Base-by-base conservation (phyloP, 208 protist genomes). In the Acanthamoeba healyi region DNA sequence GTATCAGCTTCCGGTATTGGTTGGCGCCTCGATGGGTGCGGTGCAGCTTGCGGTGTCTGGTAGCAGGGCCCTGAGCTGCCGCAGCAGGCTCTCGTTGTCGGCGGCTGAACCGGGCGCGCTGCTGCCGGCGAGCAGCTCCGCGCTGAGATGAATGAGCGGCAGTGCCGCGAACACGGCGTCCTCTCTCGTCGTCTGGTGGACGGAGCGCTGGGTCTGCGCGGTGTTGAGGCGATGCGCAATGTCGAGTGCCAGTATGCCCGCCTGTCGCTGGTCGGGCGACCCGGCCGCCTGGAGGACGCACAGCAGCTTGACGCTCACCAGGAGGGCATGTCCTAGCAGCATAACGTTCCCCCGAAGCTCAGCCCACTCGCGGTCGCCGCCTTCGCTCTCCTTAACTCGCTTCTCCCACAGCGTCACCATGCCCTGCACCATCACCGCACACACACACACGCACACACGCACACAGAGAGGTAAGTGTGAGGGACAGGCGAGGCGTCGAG, bases 251-350 rank as follows among this genome's bases (percentile, higher is more conserved):
- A 79, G 70, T 0, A 79, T 79, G 40, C 70, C 70, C 34, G 17
- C 70, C 38, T 40, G 70, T 12, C 70, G 70, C 17, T 44, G 70
- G 40, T 46, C 22, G n/a, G 6, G 4, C 2, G 1, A 5, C 36
- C 1, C 14, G 2, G 36, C 10, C 32, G 65, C 29, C 29, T 40
- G 65, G 5, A 79, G 70, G 24, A 22, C 40, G 40, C 70, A 79
- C 29, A 49, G 32, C 15, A 79, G 70, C 70, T 79, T 79, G 34
- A 79, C 40, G 70, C 70, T 44, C 70, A 79, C 70, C 70, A 79
- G 40, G 2, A 79, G 70, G 6, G 70, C 70, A 19, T 79, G 70
- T 0, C 38, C 32, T 3, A 79, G 70, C 19, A 79, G 24, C 38
- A 49, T 22, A 14, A 22, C 54, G 22, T 26, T 58, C 12, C 19